Evolutionary conservation across 805 yeast species (phyloP).

Genomic region (Saccharomycopsis guyanensis): DNA sequence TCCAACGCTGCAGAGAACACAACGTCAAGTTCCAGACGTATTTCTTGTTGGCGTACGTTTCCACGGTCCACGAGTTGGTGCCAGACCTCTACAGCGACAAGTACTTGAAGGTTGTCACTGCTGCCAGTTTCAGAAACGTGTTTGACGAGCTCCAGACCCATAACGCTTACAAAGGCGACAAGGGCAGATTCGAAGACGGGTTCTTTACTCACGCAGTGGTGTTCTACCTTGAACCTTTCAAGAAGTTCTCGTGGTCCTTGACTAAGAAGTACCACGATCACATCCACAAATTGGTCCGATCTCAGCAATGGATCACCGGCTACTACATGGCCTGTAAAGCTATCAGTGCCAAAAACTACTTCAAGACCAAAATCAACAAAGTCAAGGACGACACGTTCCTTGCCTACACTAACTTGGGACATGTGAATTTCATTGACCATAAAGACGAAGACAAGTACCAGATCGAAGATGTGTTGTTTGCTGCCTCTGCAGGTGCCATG

Average conservation of each 20-base stretch:
- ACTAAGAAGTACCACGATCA: neutral
- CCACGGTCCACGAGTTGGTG: neutral
- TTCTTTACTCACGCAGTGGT: neutral
- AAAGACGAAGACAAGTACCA: neutral
- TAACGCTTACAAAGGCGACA: neutral
- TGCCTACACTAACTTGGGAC: neutral
- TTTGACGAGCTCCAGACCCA: neutral
- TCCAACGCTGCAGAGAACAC: neutral
- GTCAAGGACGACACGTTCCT: neutral
- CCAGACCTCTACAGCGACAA: neutral
- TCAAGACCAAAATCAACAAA: neutral
- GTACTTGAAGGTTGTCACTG: neutral
- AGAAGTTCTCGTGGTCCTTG: neutral
- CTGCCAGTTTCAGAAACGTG: conserved; percentile 1
- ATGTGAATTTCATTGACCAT: neutral
- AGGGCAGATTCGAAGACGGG: neutral
- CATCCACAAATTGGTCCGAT: neutral
- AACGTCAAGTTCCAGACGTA: neutral
- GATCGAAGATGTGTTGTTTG: neutral
- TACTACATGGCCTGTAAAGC: neutral
- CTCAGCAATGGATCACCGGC: neutral
- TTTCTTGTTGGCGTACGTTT: neutral
- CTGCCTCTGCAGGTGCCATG: neutral
- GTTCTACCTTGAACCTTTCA: neutral
- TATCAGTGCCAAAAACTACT: neutral